Base-by-base conservation (phyloP, 208 protist species). In the Leishmania tarentolae region DNA sequence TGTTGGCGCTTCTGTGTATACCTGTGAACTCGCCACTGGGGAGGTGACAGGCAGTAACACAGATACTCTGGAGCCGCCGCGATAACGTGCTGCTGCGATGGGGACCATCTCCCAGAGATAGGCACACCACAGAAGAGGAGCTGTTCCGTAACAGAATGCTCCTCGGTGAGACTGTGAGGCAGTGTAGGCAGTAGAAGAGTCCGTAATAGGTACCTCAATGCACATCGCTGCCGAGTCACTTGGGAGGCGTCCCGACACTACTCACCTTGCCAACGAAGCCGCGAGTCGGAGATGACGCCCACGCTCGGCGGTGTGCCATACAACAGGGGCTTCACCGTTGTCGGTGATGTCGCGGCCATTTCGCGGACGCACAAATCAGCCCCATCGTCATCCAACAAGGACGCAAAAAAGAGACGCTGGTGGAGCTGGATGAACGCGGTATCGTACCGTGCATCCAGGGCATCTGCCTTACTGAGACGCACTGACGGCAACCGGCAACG, bases 391-490 rank as follows among this genome's bases (percentile, higher is more conserved):
- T 40, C 17, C 13, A 52, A 7, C 53, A 76, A 44, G 17, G 74
- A 77, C 31, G 63, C 76, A 72, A 79, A 79, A 46, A 79, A 79
- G 63, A 72, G 76, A 5, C 61, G 76, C 37, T 28, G 44, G 44
- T 79, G 42, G n/a, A 79, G 28, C 5, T 44, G 19, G 40, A 79
- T 13, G 9, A 6, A n/a, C 15, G 46, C 76, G 3, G 46, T 56
- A 35, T 79, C 76, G 21, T 7, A 19, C 21, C 17, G 2, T 8
- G 72, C 21, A n/a, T 24, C 56, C 24, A 46, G 31, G 8, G 50
- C 37, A n/a, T 69, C 35, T 6, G 11, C 40, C 21, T 42, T 2
- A 7, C 31, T 42, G 42, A 5, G 31, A 28, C 46, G 76, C 0
- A 72, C n/a, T 2, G 31, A 50, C 11, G 59, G 72, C 50, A 85